Evolutionary conservation across 2,329 filamentous ascomycete genomes (phyloP), one percentile per base, ranked within the genome.

Genomic region (Chaetomium olivaceum): DNA sequence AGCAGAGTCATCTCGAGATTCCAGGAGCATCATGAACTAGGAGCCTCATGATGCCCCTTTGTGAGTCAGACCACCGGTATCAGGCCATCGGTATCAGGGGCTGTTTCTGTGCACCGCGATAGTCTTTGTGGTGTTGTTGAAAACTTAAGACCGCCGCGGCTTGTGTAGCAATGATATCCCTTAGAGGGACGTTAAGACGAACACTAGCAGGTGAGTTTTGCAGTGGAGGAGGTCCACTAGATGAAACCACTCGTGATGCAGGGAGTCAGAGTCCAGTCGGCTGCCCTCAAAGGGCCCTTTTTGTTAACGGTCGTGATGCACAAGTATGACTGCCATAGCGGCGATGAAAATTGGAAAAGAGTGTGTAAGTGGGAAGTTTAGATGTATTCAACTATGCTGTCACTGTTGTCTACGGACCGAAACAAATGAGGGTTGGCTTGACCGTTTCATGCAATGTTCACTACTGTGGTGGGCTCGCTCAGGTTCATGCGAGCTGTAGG

Each of bases 101-200:
- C 8, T 4, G 12, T 23, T 7, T 7, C 27, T 39, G 36, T 56
- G 50, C 23, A 55, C 60, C n/a, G 11, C 9, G 16, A 23, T 48
- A 25, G 21, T 25, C 59, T 50, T 65, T 62, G 36, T 65, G 33
- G 19, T 48, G 52, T 58, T 61, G 63, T 19, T 23, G 52, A 25
- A 2, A 12, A n/a, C 4, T 27, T 39, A 23, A 29, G 54, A 62
- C 25, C 21, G 25, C 27, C 31, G 14, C 2, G 12, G 29, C 14
- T 9, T 4, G 29, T 16, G 31, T n/a, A 33, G 21, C 46, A 12
- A 6, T 11, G 23, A 16, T 11, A 48, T 1, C 23, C 11, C 3
- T 23, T 21, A n/a, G 43, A 29, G 14, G 4, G 46, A 23, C n/a
- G 4, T 31, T 12, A 11, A 29, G 46, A 63, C 21, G 59, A 56